Conservation (phyloP, 2,329 filamentous ascomycete species). For the Stagonosporopsis cucurbitacearum region DNA sequence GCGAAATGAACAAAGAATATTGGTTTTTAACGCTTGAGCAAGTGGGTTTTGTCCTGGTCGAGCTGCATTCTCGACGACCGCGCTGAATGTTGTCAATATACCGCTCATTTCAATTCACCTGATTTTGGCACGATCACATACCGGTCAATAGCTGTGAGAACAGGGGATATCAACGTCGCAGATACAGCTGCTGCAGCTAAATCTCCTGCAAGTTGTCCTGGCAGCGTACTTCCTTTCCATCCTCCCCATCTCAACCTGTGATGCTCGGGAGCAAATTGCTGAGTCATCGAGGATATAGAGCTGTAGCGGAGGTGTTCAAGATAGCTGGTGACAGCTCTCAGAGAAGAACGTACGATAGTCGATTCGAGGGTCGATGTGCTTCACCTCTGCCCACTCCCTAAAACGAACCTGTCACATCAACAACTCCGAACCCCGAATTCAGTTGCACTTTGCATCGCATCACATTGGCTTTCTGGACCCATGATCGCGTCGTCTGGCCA, state of each 20-base stretch:
- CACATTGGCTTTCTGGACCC: not conserved
- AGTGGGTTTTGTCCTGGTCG: conserved; percentile 23
- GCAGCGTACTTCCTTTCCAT: conserved; percentile 16
- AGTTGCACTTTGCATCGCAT: conserved; percentile 8
- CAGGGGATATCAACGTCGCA: conserved; percentile 32
- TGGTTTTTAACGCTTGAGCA: conserved; percentile 24
- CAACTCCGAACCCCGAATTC: conserved; percentile 3
- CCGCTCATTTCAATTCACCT: not conserved
- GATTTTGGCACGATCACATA: conserved; percentile 10
- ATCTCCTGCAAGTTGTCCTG: conserved; percentile 30
- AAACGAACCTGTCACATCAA: not conserved
- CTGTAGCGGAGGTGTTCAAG: conserved; percentile 1
- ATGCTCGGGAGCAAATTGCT: conserved; percentile 14
- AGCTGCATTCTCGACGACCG: conserved; percentile 37
- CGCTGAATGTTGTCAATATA: conserved; percentile 17
- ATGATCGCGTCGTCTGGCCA: not conserved
- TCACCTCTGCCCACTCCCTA: not conserved
- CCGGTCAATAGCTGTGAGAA: conserved; percentile 40
- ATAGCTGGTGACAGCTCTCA: not conserved
- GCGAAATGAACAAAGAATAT: conserved; percentile 30
- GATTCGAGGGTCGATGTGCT: not conserved
- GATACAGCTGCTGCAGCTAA: conserved; percentile 34
- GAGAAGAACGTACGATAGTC: not conserved
- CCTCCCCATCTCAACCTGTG: not conserved
- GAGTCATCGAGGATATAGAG: conserved; percentile 17